Base-by-base conservation (phyloP, 164 flowering plant species). In the Liriodendron chinense region DNA sequence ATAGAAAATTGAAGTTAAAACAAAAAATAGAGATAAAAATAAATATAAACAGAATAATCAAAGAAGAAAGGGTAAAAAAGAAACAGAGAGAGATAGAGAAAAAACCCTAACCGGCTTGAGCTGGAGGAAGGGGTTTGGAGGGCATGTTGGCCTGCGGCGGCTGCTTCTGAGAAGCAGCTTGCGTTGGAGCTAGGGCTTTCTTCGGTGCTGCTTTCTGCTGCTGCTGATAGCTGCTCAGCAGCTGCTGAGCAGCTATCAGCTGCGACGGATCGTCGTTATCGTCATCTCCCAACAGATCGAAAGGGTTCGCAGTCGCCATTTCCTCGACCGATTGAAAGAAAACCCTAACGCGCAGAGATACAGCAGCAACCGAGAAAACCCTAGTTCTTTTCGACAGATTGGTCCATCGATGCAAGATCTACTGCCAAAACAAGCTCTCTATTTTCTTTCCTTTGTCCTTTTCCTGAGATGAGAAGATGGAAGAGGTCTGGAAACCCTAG, bases 251-350 rank as follows among this genome's bases (percentile, higher is more conserved):
- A 24, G 94, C 94, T 47, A 87, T 76, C 73, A 92, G 83, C 86
- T 77, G 87, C 68, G 94, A 85, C 7, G 85, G 88, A 74, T 93
- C 98, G 65, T 90, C 98, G 28, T 82, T 79, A 25, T 93, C 98
- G 63, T 88, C 89, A 78, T 87, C 94, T 0, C 90, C 92, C 78
- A 93, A 79, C 80, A 93, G 81, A 76, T 90, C 98, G 71, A 93
- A 93, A 1, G 94, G 96, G 76, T 83, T 83, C 47, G 74, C 56
- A n/a, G 76, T 21, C 62, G 85, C 80, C 85, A 83, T 83, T 67
- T 73, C 47, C 70, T 43, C 69, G 34, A 1, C 43, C 7, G 47
- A 67, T 16, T 12, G 26, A 28, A 20, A 47, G 12, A 24, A 47
- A 47, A 47, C 53, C 71, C 71, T 18, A 69, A 48, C 22, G 34